These are phyloP conservation scores for Hygrocybe coccinea DNA, from an alignment of 768 basidiomycete genomes.

Conservation along the genomic window DNA sequence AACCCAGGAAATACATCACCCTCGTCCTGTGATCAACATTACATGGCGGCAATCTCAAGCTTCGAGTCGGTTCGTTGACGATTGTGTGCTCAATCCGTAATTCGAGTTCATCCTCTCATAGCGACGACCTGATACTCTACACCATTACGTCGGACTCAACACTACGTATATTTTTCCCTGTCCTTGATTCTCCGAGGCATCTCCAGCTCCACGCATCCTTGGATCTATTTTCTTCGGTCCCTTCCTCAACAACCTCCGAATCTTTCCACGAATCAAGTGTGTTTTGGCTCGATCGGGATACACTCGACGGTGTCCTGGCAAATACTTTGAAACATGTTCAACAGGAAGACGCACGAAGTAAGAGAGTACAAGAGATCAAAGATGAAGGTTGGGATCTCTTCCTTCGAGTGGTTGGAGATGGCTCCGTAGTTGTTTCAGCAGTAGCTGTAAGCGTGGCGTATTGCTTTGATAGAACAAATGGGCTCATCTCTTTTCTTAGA, in stretches of 20 bases:
- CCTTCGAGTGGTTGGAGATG: constrained; percentile 63
- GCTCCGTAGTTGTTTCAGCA: constrained; percentile 68
- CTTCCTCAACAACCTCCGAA: constrained; percentile 34
- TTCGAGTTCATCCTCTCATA: constrained; percentile 21
- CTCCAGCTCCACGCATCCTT: constrained; percentile 81
- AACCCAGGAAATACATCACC: constrained; percentile 66
- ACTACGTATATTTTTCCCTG: constrained; percentile 80
- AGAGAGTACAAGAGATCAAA: constrained; percentile 55
- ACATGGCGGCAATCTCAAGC: constrained; percentile 69
- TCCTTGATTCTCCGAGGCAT: constrained; percentile 78
- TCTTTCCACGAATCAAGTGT: constrained; percentile 43
- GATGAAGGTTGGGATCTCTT: constrained; percentile 80
- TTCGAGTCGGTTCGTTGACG: constrained; percentile 49
- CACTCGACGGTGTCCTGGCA: constrained; percentile 47
- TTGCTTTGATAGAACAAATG: neutral
- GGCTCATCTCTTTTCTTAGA: constrained; percentile 41
- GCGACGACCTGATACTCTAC: constrained; percentile 74
- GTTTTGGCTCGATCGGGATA: constrained; percentile 66
- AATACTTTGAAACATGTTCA: constrained; percentile 34
- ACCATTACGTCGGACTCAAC: constrained; percentile 81
- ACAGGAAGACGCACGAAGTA: constrained; percentile 43
- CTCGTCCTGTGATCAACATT: constrained; percentile 64
- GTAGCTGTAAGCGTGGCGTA: constrained; percentile 55
- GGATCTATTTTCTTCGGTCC: constrained; percentile 61
- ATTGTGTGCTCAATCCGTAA: neutral